Conservation (phyloP, 2,329 filamentous ascomycete species). For the Colletotrichum euphorbiae region DNA sequence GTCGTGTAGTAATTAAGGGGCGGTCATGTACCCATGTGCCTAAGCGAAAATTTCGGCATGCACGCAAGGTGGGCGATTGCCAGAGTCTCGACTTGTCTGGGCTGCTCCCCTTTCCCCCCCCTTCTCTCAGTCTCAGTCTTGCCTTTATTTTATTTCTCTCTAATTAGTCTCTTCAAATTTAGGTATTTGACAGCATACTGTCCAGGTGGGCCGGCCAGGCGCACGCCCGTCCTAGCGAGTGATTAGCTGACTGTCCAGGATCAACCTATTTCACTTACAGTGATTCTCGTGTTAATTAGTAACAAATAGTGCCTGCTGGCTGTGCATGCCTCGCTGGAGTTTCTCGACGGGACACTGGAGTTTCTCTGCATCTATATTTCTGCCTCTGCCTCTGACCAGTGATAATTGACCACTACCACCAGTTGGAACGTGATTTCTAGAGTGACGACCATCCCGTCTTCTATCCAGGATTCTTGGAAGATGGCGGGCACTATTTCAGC, state of each 20-base stretch:
- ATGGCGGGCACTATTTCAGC: not conserved
- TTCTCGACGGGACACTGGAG: not conserved
- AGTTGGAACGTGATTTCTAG: not conserved
- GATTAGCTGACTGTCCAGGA: not conserved
- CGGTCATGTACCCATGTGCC: not conserved
- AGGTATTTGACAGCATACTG: conserved; percentile 17
- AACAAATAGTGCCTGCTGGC: conserved; percentile 6
- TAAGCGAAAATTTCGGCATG: conserved; percentile 17
- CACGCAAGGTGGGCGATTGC: not conserved
- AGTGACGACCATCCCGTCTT: not conserved
- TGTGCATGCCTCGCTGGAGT: conserved; percentile 19
- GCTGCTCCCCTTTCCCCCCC: conserved; percentile 8
- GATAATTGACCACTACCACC: not conserved
- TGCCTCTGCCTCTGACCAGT: too few relatives aligned
- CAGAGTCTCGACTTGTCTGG: conserved; percentile 27
- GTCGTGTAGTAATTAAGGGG: not conserved
- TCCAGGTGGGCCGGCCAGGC: conserved; percentile 19
- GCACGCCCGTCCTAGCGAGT: not conserved
- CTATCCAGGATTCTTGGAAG: not conserved
- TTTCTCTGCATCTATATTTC: not conserved
- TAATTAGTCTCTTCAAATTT: too few relatives aligned
- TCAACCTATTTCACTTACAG: not conserved
- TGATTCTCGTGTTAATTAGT: not conserved
- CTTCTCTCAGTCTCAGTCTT: too few relatives aligned
- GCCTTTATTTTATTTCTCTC: too few relatives aligned